Evolutionary conservation across 1,284 basidiomycete species (phyloP), one percentile per base, ranked within the genome.

Genomic region (Mycena sp.): DNA sequence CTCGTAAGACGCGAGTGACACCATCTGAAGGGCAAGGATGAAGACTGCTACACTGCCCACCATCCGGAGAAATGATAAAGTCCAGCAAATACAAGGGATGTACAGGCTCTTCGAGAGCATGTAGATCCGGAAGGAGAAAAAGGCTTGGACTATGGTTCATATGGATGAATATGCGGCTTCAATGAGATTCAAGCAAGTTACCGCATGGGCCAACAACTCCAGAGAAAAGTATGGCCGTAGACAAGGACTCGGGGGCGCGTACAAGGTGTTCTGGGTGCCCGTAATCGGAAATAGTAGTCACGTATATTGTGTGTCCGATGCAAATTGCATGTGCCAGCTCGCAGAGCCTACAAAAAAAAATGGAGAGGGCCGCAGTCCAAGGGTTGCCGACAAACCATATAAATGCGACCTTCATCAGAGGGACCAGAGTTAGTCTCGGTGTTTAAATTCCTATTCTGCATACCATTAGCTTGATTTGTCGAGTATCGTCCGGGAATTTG

Each of bases 81-180:
- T 21, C 40, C 46, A 55, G 28, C 56, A 58, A 29, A 58, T 25
- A 11, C 25, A 26, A 23, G 61, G 61, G 21, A 63, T 49, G 14
- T 23, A 54, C 9, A 40, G 29, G n/a, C 32, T 53, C 6, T 51
- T 30, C 19, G 63, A 51, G 3, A 64, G 38, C 11, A 26, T 6
- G 32, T 60, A 64, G 17, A 64, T 64, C 9, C 63, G 52, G 28
- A 29, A 46, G 1, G 63, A 30, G 19, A 64, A 64, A 48, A 64
- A 64, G n/a, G 17, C 17, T 25, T 64, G 63, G 29, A 64, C 63
- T 64, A 44, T 4, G 28, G 32, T 9, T 9, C 32, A 35, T 35
- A 35, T 14, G 32, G 32, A 35, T 35, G 14, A 35, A n/a, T n/a
- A n/a, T n/a, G n/a, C n/a, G n/a, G n/a, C n/a, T n/a, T n/a, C n/a